phyloP scores from a whole-genome alignment of 495 filamentous ascomycete genomes.

The Terfezia claveryi region DNA sequence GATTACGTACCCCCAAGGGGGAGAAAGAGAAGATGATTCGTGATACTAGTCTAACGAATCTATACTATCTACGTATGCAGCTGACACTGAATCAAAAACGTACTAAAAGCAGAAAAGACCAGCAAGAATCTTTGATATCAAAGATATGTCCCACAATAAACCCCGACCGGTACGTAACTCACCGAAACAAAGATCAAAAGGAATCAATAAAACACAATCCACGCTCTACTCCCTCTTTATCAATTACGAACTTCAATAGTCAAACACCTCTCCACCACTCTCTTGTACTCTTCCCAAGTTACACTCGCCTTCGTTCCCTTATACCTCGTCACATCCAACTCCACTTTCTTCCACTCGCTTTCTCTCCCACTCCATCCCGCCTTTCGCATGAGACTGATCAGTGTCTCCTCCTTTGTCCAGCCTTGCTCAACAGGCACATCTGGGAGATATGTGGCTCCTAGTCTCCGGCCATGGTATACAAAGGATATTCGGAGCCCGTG shows the following conservation, averaged over 20 bases:
- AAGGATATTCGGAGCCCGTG: conserved; percentile 72
- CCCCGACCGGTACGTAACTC: no score
- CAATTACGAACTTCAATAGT: background rate
- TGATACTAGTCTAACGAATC: no score
- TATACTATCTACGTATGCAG: no score
- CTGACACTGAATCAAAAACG: no score
- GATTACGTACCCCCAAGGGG: no score
- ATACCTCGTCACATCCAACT: conserved; percentile 55
- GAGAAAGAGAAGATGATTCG: no score
- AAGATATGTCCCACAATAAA: no score
- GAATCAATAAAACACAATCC: no score
- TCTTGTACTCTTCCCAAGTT: conserved; percentile 48
- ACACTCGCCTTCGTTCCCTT: conserved; percentile 53
- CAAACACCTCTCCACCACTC: conserved; percentile 27
- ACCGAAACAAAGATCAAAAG: no score
- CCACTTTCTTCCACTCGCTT: conserved; percentile 53
- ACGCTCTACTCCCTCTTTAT: no score
- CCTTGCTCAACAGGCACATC: conserved; percentile 83
- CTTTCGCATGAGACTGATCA: conserved; percentile 80
- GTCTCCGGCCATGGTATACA: conserved; percentile 39
- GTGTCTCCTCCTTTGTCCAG: conserved; percentile 84
- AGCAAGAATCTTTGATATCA: no score
- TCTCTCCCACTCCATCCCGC: conserved; percentile 57
- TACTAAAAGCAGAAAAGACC: no score
- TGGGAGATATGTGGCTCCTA: conserved; percentile 73